These are phyloP conservation scores for Flaveria robusta DNA, from an alignment of 129 eudicot species.

Conservation along the genomic window DNA sequence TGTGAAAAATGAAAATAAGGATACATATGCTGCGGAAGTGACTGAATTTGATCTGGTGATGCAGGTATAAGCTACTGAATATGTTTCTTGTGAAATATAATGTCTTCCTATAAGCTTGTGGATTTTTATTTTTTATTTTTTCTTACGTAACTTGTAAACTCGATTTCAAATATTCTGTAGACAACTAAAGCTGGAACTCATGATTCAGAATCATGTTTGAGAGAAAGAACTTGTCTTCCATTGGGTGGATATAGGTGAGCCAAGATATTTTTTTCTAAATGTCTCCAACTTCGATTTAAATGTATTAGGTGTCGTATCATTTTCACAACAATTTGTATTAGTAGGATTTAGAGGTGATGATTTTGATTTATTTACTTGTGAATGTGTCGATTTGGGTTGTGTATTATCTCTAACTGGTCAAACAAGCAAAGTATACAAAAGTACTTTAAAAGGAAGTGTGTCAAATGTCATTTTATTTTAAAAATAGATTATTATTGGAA, in stretches of 20 bases:
- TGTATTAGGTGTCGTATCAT: neutral
- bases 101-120: constrained; percentile 12
- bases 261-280: constrained; percentile 8
- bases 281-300: constrained; percentile 12
- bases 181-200: constrained; percentile 94
- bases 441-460: neutral
- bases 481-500: neutral
- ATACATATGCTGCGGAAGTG: constrained; percentile 57
- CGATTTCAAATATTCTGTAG: constrained; percentile 41
- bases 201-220: constrained; percentile 88
- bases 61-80: constrained; percentile 65
- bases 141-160: constrained; percentile 1
- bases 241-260: constrained; percentile 98
- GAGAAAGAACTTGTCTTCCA: constrained; percentile 84
- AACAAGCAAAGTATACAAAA: neutral
- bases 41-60: constrained; percentile 90
- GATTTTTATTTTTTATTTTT: neutral
- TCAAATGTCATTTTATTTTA: neutral
- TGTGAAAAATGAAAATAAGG: constrained; percentile 50
- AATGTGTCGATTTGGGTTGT: neutral
- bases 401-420: constrained; percentile 1
- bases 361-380: neutral
- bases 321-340: neutral
- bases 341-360: neutral
- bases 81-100: constrained; percentile 22